Base-by-base conservation (phyloP, 2,329 filamentous ascomycete species). In the Diaporthe amygdali region DNA sequence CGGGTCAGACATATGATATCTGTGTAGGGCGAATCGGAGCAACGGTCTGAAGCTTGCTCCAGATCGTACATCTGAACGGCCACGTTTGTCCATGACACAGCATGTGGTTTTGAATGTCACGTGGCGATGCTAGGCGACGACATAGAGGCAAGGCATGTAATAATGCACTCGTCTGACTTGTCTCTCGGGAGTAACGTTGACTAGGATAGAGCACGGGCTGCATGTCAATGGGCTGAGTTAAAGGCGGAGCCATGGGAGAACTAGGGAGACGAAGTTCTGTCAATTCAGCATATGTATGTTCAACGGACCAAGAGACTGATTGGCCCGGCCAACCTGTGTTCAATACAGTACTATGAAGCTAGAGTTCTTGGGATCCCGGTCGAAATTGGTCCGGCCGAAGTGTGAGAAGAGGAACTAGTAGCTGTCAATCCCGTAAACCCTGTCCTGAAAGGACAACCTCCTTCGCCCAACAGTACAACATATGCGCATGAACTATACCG, bases 91-190 rank as follows among this genome's bases (percentile, higher is more conserved):
- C n/a, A 51, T 66, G 56, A 39, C 68, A 73, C 71, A 54, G 44
- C 71, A 73, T 73, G 44, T 66, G 66, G 37, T 30, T 22, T 64
- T 46, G 51, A 51, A 71, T 71, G 69, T 73, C 71, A 73, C 71
- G 71, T 73, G 71, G 68, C 34, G 30, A 59, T 37, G 69, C 27
- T 37, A 30, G 56, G 46, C 54, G 70, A 71, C 71, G 69, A 73
- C 71, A 52, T 66, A 54, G 37, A 44, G 20, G 44, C 59, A 32
- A 10, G 39, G 49, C 46, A 49, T 20, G 22, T 32, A 15, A 25
- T 10, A 27, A 12, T 46, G 20, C 17, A 12, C 25, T 34, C 32
- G 51, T 56, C 66, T 15, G 32, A 67, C 32, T 32, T 59, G 47
- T 64, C 34, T 46, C 49, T 51, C 61, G 68, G 63, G 67, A 72